Evolutionary conservation across 163 green algal genomes (phyloP).

Genomic region (Prototheca stagnorum): DNA sequence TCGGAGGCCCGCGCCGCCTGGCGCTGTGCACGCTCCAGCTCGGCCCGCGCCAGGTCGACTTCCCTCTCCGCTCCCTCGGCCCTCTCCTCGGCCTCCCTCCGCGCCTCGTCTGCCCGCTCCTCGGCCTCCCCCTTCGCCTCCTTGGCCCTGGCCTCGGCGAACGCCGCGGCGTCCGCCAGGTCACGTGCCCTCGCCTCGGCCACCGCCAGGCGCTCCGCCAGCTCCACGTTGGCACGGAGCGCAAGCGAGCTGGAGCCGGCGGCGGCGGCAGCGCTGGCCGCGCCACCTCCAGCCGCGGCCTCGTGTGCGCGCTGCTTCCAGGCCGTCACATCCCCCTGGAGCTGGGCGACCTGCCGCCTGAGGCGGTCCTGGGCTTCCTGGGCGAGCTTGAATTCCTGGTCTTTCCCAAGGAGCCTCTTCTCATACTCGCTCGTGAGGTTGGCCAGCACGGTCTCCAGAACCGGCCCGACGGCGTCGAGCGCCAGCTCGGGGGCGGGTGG

Average conservation of each 20-base stretch:
- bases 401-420: conserved; percentile 55
- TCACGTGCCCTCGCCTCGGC: no score
- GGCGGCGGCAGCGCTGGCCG: conserved; percentile 1
- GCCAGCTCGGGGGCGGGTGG: conserved; percentile 16
- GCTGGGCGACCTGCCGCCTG: conserved; percentile 13
- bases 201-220: no score
- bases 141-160: background rate
- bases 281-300: conserved; percentile 1
- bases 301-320: conserved; percentile 3
- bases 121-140: conserved; percentile 7
- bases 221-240: no score
- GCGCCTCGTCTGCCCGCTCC: conserved; percentile 1
- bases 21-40: conserved; percentile 2
- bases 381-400: conserved; percentile 48
- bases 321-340: conserved; percentile 15
- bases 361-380: conserved; percentile 17
- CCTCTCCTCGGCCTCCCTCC: conserved; percentile 2
- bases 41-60: conserved; percentile 11
- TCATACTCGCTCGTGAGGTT: conserved; percentile 68
- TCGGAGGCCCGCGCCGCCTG: conserved; percentile 24
- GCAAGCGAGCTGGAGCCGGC: no score
- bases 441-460: conserved; percentile 55
- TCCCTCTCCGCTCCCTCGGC: conserved; percentile 5
- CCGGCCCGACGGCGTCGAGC: conserved; percentile 50
- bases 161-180: no score